Conservation (phyloP, 805 yeast genomes). For the Spathaspora hagerdaliae region DNA sequence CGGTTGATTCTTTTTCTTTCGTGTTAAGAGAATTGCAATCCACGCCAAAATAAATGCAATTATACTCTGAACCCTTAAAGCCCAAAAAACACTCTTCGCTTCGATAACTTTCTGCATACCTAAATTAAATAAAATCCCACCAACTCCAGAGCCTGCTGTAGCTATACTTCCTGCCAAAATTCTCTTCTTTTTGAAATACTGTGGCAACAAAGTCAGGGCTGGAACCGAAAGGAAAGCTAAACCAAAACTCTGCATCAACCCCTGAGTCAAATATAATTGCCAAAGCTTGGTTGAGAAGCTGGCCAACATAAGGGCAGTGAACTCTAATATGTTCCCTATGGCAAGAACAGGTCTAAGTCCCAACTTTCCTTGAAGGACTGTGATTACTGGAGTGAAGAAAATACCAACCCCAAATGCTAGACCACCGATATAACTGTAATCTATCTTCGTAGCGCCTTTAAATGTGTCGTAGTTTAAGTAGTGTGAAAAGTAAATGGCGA, state of each 20-base stretch:
- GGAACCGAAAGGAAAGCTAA: conserved; percentile 57
- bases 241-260: conserved; percentile 57
- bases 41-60: conserved; percentile 25
- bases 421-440: conserved; percentile 68
- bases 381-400: conserved; percentile 48
- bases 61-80: conserved; percentile 46
- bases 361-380: conserved; percentile 40
- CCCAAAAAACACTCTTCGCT: conserved; percentile 41
- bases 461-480: conserved; percentile 50
- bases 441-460: conserved; percentile 51
- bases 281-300: conserved; percentile 55
- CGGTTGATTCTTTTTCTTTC: conserved; percentile 11
- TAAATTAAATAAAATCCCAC: conserved; percentile 47
- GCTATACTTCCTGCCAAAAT: conserved; percentile 49
- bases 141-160: conserved; percentile 50
- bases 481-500: conserved; percentile 57
- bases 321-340: conserved; percentile 48
- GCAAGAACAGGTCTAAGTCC: conserved; percentile 39
- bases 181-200: conserved; percentile 64
- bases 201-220: conserved; percentile 57
- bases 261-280: conserved; percentile 69
- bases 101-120: conserved; percentile 45
- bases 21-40: conserved; percentile 17
- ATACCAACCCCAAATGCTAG: conserved; percentile 55
- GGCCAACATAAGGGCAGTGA: conserved; percentile 56